These are phyloP conservation scores for Lojkania enalia DNA, from an alignment of 2,329 filamentous ascomycete species.

Conservation along the genomic window DNA sequence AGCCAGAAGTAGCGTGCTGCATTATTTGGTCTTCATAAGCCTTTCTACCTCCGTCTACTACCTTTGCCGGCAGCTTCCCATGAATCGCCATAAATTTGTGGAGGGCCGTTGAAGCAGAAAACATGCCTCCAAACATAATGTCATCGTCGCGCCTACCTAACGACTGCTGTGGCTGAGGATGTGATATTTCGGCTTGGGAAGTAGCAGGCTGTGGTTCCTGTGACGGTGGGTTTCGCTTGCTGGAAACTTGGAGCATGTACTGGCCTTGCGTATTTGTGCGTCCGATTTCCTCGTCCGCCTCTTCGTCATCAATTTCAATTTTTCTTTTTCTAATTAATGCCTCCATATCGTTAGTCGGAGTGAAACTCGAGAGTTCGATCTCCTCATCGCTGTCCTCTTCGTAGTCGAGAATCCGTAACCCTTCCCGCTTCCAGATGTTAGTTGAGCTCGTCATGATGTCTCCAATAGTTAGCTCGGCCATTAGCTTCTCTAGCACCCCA, in stretches of 20 bases:
- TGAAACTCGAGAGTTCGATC: conserved; percentile 24
- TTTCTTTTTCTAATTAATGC: conserved; percentile 46
- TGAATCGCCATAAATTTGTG: conserved; percentile 57
- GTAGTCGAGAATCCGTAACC: conserved; percentile 49
- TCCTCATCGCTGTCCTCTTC: conserved; percentile 46
- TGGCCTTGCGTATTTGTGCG: not conserved
- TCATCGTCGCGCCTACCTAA: conserved; percentile 5
- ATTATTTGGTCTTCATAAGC: not conserved
- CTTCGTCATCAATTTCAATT: conserved; percentile 23
- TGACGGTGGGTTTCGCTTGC: not conserved
- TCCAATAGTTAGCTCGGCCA: conserved; percentile 37
- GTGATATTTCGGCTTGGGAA: not conserved
- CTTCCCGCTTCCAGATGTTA: conserved; percentile 54
- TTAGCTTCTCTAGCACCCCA: conserved; percentile 39
- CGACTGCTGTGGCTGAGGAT: not conserved
- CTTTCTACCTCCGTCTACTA: too few relatives aligned
- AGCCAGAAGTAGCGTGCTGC: not conserved
- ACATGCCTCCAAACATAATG: conserved; percentile 41
- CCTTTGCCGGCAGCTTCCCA: conserved; percentile 29
- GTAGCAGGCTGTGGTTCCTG: not conserved
- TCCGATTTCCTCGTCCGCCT: conserved; percentile 9
- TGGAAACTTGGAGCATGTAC: not conserved
- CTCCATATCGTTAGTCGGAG: conserved; percentile 36
- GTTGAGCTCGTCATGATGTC: conserved; percentile 46
- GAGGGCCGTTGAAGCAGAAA: conserved; percentile 50